phyloP scores from a whole-genome alignment of 768 basidiomycete species.

The button mushroom (Agaricus bisporus) region DNA sequence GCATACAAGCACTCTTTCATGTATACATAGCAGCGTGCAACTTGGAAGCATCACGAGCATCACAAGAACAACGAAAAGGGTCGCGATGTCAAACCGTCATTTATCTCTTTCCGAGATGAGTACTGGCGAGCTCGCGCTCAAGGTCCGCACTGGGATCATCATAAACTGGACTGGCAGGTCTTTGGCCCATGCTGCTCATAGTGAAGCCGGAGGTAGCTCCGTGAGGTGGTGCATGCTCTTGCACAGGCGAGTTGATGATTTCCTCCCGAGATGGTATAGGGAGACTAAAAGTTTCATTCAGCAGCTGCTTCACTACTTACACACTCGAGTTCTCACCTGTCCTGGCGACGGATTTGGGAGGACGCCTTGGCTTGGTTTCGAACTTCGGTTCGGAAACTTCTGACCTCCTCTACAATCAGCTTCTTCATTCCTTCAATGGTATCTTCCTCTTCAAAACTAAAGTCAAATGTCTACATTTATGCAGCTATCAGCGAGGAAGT shows the following conservation, averaged over 20 bases:
- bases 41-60: not conserved
- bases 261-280: slow-evolving; percentile 80
- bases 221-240: slow-evolving; percentile 51
- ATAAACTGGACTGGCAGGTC: slow-evolving; percentile 64
- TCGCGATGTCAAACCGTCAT: not conserved
- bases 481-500: not conserved
- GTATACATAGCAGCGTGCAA: not conserved
- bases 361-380: slow-evolving; percentile 72
- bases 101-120: slow-evolving; percentile 41
- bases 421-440: slow-evolving; percentile 96
- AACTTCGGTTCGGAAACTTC: slow-evolving; percentile 83
- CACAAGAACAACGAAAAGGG: not conserved
- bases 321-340: slow-evolving; percentile 44
- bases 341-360: slow-evolving; percentile 70
- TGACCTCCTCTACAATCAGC: slow-evolving; percentile 91
- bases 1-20: too few species aligned
- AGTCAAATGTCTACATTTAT: slow-evolving; percentile 76
- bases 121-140: slow-evolving; percentile 78
- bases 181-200: slow-evolving; percentile 27
- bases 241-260: slow-evolving; percentile 70
- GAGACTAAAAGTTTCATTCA: slow-evolving; percentile 37
- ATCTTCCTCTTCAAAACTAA: slow-evolving; percentile 95
- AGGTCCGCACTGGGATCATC: slow-evolving; percentile 84
- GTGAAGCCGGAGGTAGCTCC: slow-evolving; percentile 72
- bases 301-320: not conserved